phyloP scores from a whole-genome alignment of 2,329 filamentous ascomycete species.

The Blastomyces percursus region DNA sequence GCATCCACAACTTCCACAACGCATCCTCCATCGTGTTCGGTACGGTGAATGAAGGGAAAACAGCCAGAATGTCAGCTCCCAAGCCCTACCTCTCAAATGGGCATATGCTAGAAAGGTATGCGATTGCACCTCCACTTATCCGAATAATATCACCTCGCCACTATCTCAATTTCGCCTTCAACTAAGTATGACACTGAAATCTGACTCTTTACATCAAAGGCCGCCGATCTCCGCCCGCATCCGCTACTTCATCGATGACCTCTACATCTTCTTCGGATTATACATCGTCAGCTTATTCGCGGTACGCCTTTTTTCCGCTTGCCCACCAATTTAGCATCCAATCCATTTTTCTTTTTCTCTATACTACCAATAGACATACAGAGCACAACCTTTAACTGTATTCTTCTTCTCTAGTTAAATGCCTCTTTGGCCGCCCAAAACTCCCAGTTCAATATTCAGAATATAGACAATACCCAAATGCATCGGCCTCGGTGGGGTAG shows the following conservation, averaged over 20 bases:
- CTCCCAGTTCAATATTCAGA: constrained; percentile 36
- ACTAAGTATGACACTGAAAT: background rate
- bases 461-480: constrained; percentile 19
- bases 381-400: constrained; percentile 4
- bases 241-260: constrained; percentile 29
- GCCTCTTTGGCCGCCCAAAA: constrained; percentile 36
- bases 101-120: constrained; percentile 4
- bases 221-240: constrained; percentile 37
- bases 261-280: constrained; percentile 40
- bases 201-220: constrained; percentile 18
- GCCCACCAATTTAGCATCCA: background rate
- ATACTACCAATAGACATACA: background rate
- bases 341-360: background rate
- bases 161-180: background rate
- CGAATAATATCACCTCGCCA: constrained; percentile 3
- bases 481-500: constrained; percentile 13
- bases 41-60: background rate
- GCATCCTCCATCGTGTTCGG: background rate
- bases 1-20: background rate
- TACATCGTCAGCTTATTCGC: constrained; percentile 41
- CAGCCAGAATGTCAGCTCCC: constrained; percentile 24
- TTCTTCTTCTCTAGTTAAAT: constrained; percentile 28
- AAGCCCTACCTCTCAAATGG: constrained; percentile 7
- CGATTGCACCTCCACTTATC: background rate
- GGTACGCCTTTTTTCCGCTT: constrained; percentile 22